Percentiles rank a stretch among this genome's conserved stretches.
These are phyloP conservation scores for Pharus latifolius DNA, from an alignment of 176 grass and related monocot species.

Conservation along the genomic window DNA sequence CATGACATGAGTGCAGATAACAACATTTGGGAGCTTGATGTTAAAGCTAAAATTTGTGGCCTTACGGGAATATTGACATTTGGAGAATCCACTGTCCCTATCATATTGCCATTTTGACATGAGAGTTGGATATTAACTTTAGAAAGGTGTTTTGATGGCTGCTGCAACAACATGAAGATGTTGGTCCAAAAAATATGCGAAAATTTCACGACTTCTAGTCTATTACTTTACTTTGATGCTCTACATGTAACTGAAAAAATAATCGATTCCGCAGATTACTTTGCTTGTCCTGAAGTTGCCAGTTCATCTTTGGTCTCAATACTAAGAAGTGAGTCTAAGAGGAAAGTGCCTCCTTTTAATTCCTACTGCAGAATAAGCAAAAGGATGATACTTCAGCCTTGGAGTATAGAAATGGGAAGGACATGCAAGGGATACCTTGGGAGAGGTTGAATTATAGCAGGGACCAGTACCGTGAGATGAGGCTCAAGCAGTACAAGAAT, in stretches of 20 bases:
- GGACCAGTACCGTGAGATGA: conserved; percentile 45
- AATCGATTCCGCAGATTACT: not conserved
- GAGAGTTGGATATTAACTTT: not conserved
- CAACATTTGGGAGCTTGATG: not conserved
- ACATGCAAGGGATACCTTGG: conserved; percentile 66
- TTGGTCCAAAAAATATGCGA: not conserved
- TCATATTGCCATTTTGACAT: not conserved
- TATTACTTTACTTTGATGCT: not conserved
- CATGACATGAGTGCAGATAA: not conserved
- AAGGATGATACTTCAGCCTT: not conserved
- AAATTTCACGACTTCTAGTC: not conserved
- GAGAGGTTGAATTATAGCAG: conserved; percentile 39
- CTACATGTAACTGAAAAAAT: not conserved
- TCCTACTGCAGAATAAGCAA: not conserved
- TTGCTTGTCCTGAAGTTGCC: not conserved
- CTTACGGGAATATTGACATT: not conserved
- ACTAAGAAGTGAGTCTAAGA: not conserved
- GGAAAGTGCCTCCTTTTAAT: not conserved
- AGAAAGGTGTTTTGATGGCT: not conserved
- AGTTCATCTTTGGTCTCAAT: not conserved
- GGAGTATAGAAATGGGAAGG: conserved; percentile 15
- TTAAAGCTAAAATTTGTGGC: not conserved
- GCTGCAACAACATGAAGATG: not conserved
- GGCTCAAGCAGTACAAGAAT: conserved; percentile 48
- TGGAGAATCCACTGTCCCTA: not conserved